Evolutionary conservation across 306 rosid genomes (phyloP).

Genomic region (Luffa acutangula): DNA sequence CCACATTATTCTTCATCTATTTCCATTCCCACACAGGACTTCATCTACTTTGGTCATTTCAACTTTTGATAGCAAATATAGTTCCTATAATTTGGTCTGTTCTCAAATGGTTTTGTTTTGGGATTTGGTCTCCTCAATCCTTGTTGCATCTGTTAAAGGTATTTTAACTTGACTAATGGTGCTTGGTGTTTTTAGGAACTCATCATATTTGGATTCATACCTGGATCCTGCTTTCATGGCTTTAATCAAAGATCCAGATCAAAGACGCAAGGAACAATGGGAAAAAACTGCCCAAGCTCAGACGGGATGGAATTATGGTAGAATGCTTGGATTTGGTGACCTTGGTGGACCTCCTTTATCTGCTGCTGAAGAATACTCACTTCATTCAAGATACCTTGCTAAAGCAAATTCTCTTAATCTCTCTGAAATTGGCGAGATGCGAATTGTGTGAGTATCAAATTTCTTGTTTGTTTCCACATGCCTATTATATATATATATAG

Average conservation of each 20-base stretch:
- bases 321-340: slow-evolving; percentile 81
- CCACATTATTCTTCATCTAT: not conserved
- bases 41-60: not conserved
- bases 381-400: slow-evolving; percentile 93
- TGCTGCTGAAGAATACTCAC: slow-evolving; percentile 87
- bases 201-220: slow-evolving; percentile 66
- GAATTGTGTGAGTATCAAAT: slow-evolving; percentile 59
- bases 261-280: slow-evolving; percentile 94
- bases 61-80: not conserved
- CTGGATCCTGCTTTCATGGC: slow-evolving; percentile 99
- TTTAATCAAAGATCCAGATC: slow-evolving; percentile 94
- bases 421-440: slow-evolving; percentile 95
- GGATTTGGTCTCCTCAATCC: not conserved
- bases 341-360: slow-evolving; percentile 76
- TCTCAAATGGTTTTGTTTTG: not conserved
- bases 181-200: slow-evolving; percentile 39
- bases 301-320: slow-evolving; percentile 70
- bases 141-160: not conserved
- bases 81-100: not conserved
- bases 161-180: not conserved
- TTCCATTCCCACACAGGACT: not conserved
- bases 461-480: slow-evolving; percentile 9
- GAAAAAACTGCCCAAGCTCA: slow-evolving; percentile 91
- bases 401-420: slow-evolving; percentile 89
- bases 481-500: not conserved